phyloP scores from a whole-genome alignment of 2,329 filamentous ascomycete genomes.

The Pseudocercospora cruenta region DNA sequence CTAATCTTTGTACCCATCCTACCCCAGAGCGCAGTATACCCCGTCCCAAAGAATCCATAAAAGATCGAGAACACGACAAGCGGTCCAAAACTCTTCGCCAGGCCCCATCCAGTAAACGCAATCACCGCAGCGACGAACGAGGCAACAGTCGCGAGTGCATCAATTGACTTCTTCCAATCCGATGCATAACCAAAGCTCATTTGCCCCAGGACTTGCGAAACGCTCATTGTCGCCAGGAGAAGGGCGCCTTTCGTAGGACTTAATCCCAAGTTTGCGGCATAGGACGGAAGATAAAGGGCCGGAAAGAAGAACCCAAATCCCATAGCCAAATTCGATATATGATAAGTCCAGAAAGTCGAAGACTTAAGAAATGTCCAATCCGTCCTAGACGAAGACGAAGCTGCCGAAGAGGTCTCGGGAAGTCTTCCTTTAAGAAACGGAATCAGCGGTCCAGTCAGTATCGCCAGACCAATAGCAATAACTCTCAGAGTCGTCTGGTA shows the following conservation, averaged over 20 bases:
- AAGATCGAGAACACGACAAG: constrained; percentile 48
- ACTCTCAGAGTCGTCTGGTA: constrained; percentile 32
- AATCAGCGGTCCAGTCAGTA: constrained; percentile 39
- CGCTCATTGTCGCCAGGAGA: constrained; percentile 42
- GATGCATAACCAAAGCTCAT: constrained; percentile 43
- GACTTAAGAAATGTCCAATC: constrained; percentile 38
- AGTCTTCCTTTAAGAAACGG: constrained; percentile 41
- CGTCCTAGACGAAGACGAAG: constrained; percentile 19
- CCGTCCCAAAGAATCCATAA: constrained; percentile 52
- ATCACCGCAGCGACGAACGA: constrained; percentile 48
- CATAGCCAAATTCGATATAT: constrained; percentile 42
- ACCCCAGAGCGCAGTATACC: constrained; percentile 42
- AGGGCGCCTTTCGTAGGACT: constrained; percentile 34
- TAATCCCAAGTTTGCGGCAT: constrained; percentile 38
- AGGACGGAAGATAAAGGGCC: constrained; percentile 44
- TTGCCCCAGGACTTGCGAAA: constrained; percentile 43
- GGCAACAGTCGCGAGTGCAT: constrained; percentile 41
- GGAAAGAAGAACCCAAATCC: constrained; percentile 47
- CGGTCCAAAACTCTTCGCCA: constrained; percentile 42
- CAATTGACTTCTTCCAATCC: constrained; percentile 40
- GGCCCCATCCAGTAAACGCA: constrained; percentile 53
- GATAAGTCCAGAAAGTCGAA: constrained; percentile 40
- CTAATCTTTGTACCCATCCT: constrained; percentile 33
- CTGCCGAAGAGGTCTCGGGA: constrained; percentile 23
- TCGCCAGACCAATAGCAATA: constrained; percentile 30